phyloP scores from a whole-genome alignment of 2,329 filamentous ascomycete genomes.

The Xylaria sp. region DNA sequence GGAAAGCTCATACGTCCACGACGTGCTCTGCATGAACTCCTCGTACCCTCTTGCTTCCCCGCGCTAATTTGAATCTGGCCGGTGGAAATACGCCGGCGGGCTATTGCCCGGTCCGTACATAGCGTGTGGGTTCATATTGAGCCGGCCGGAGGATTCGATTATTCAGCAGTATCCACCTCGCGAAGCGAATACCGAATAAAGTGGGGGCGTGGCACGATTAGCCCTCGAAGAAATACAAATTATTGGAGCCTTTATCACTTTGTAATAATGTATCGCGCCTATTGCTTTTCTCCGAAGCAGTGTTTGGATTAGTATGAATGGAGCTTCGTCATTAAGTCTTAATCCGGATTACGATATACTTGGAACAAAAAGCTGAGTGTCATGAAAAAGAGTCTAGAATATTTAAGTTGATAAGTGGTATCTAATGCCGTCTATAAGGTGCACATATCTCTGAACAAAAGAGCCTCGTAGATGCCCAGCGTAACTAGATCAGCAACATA shows the following conservation, averaged over 20 bases:
- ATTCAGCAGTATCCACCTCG: background rate
- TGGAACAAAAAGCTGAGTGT: background rate
- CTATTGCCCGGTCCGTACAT: background rate
- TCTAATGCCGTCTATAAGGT: slow-evolving; percentile 48
- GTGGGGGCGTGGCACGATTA: too few relatives aligned
- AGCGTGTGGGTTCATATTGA: background rate
- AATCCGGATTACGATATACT: background rate
- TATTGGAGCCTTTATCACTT: background rate
- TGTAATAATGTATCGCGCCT: background rate
- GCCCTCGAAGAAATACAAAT: background rate
- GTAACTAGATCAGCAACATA: slow-evolving; percentile 15
- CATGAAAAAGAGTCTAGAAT: slow-evolving; percentile 22
- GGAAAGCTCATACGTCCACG: background rate
- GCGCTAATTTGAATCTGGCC: background rate
- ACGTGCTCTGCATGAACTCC: background rate
- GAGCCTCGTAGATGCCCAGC: slow-evolving; percentile 21
- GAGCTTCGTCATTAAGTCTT: background rate
- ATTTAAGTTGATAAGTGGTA: slow-evolving; percentile 47
- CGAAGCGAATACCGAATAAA: too few relatives aligned
- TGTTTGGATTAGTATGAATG: background rate
- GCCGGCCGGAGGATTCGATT: background rate
- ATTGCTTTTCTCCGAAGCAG: background rate
- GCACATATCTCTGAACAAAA: slow-evolving; percentile 19
- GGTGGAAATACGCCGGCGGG: background rate
- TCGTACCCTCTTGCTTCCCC: background rate